Percentiles rank a stretch among this genome's conserved stretches.
These are phyloP conservation scores for Mimosa bimucronata DNA, from an alignment of 306 rosid species.

Conservation along the genomic window DNA sequence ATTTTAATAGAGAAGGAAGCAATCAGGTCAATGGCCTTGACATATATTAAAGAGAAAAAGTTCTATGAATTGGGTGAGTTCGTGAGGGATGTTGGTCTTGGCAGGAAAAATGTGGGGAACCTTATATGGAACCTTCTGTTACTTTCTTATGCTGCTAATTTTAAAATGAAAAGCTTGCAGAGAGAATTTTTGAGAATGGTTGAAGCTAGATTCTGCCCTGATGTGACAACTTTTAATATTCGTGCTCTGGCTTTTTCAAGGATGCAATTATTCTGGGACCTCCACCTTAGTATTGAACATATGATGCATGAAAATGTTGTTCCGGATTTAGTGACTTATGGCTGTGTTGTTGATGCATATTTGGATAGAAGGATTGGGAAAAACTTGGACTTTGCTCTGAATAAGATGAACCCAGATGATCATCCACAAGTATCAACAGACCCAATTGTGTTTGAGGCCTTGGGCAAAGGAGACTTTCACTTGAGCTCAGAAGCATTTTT, in stretches of 20 bases:
- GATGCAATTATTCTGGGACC: conserved; percentile 92
- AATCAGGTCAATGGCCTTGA: conserved; percentile 69
- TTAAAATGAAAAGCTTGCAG: conserved; percentile 92
- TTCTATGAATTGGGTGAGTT: conserved; percentile 75
- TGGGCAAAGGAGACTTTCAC: conserved; percentile 95
- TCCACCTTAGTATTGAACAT: conserved; percentile 90
- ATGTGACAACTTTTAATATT: conserved; percentile 81
- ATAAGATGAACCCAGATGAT: conserved; percentile 61
- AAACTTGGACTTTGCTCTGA: conserved; percentile 71
- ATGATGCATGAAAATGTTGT: conserved; percentile 64
- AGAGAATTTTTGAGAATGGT: conserved; percentile 81
- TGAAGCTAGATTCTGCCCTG: conserved; percentile 73
- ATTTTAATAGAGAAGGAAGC: conserved; percentile 63
- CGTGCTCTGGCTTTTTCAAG: conserved; percentile 90
- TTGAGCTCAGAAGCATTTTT: conserved; percentile 75
- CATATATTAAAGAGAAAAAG: conserved; percentile 59
- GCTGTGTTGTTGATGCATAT: conserved; percentile 88
- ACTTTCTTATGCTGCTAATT: conserved; percentile 84
- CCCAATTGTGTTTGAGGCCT: conserved; percentile 74
- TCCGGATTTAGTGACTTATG: conserved; percentile 90
- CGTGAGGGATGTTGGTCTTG: conserved; percentile 75
- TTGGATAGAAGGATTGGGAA: conserved; percentile 72
- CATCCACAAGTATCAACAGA: conserved; percentile 65
- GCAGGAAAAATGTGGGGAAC: conserved; percentile 75
- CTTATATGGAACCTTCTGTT: conserved; percentile 85